phyloP scores from a whole-genome alignment of 2,329 filamentous ascomycete genomes.

The Cordyceps cicadae region DNA sequence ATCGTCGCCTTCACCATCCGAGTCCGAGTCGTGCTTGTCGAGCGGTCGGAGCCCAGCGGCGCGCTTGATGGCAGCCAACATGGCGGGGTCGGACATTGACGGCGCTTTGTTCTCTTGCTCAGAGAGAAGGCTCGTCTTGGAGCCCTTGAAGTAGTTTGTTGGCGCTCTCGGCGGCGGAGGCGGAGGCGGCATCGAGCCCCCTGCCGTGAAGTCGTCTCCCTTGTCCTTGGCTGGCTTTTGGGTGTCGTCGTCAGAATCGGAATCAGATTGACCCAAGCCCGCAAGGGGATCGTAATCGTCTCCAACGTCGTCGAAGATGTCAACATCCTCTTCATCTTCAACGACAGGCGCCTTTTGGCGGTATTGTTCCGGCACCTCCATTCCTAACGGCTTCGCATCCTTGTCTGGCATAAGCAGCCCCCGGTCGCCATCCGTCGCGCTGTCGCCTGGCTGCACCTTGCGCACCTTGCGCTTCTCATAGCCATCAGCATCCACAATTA shows the following conservation, averaged over 20 bases:
- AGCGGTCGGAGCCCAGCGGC: conserved; percentile 58
- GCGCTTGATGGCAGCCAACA: conserved; percentile 78
- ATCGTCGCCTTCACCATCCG: conserved; percentile 23
- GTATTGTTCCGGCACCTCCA: conserved; percentile 57
- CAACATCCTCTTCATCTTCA: conserved; percentile 46
- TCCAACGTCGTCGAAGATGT: conserved; percentile 59
- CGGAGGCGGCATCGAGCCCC: conserved; percentile 37
- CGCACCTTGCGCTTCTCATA: conserved; percentile 58
- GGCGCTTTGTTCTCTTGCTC: conserved; percentile 43
- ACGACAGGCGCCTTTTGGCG: conserved; percentile 37
- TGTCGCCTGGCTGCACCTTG: conserved; percentile 35
- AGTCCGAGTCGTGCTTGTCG: conserved; percentile 28
- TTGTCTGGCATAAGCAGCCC: conserved; percentile 47
- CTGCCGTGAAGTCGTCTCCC: conserved; percentile 17
- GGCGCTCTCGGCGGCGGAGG: conserved; percentile 29
- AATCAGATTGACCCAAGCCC: conserved; percentile 40
- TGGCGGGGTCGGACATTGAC: conserved; percentile 63
- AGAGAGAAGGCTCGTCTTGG: conserved; percentile 45
- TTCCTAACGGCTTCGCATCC: conserved; percentile 50
- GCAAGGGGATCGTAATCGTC: conserved; percentile 62
- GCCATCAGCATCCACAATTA: conserved; percentile 58
- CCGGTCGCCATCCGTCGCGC: conserved; percentile 28
- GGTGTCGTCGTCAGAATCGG: conserved; percentile 34
- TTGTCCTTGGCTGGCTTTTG: conserved; percentile 20
- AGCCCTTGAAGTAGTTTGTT: conserved; percentile 56